A percentile compares a stretch with the other conserved stretches of the same genome.
Evolutionary conservation across 768 basidiomycete genomes (phyloP).

Genomic region (Aureoboletus auriporus): DNA sequence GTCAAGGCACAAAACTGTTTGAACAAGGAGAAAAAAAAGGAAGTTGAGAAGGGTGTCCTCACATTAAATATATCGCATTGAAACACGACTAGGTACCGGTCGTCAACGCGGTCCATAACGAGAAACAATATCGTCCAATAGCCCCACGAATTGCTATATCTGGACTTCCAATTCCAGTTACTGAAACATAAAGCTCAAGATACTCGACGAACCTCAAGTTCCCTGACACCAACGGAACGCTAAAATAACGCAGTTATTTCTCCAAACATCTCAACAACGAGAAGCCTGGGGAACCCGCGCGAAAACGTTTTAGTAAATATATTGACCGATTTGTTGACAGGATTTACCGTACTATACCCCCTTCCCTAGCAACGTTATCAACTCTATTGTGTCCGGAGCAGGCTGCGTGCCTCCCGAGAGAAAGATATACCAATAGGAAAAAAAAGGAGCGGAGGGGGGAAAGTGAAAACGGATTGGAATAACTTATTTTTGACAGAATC

Average conservation of each 20-base stretch:
- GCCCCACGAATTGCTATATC: constrained; percentile 6
- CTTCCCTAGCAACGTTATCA: constrained; percentile 16
- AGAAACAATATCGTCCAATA: constrained; percentile 20
- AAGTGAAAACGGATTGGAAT: no score
- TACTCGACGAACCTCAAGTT: not conserved
- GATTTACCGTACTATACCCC: constrained; percentile 17
- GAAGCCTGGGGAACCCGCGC: constrained; percentile 21
- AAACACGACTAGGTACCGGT: constrained; percentile 20
- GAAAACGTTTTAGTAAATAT: not conserved
- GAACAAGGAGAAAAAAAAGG: not conserved
- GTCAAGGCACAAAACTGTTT: constrained; percentile 16
- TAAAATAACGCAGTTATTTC: constrained; percentile 29
- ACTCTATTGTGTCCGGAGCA: constrained; percentile 14
- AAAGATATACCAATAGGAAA: no score
- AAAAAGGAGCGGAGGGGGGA: no score
- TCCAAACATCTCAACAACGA: constrained; percentile 34
- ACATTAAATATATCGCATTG: not conserved
- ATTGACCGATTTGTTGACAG: not conserved
- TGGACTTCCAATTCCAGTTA: constrained; percentile 17
- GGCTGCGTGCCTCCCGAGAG: no score
- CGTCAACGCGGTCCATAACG: constrained; percentile 23
- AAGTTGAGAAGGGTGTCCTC: not conserved
- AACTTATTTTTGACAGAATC: no score
- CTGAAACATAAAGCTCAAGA: not conserved
- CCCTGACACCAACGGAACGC: constrained; percentile 23